Percentiles rank a stretch among this genome's conserved stretches.
Evolutionary conservation across 805 yeast species (phyloP).

Genomic region (Clavispora santaluciae): DNA sequence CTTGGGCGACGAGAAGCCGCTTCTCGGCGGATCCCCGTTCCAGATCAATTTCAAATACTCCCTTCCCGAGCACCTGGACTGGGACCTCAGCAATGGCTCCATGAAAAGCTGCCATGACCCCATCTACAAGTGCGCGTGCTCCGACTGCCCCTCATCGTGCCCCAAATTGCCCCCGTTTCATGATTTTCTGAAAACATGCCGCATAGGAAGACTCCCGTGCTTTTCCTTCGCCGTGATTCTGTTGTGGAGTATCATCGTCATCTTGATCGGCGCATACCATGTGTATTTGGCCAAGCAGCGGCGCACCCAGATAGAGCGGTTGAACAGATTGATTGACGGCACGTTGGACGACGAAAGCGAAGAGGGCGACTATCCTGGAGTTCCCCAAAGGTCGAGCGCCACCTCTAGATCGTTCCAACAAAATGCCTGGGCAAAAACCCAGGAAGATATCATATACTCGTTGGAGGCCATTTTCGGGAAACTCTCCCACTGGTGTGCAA

Average conservation of each 20-base stretch:
- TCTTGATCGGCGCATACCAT: conserved; percentile 43
- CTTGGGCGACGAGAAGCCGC: conserved; percentile 90
- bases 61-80: conserved; percentile 12
- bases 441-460: conserved; percentile 2
- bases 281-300: conserved; percentile 20
- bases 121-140: conserved; percentile 76
- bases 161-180: conserved; percentile 56
- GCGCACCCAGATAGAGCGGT: conserved; percentile 2
- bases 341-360: conserved; percentile 7
- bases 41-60: conserved; percentile 75
- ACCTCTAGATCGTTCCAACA: not conserved
- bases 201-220: conserved; percentile 63
- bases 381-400: not conserved
- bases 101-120: conserved; percentile 56
- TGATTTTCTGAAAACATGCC: conserved; percentile 39
- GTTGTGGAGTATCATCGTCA: conserved; percentile 36
- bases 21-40: conserved; percentile 92
- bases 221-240: conserved; percentile 60
- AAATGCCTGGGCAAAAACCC: not conserved
- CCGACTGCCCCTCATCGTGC: conserved; percentile 82
- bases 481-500: conserved; percentile 57
- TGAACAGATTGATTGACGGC: conserved; percentile 4
- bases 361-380: conserved; percentile 7
- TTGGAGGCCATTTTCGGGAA: conserved; percentile 38
- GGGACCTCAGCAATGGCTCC: conserved; percentile 22